phyloP scores from a whole-genome alignment of 2,329 filamentous ascomycete genomes.

The Didymosphaeria variabile region DNA sequence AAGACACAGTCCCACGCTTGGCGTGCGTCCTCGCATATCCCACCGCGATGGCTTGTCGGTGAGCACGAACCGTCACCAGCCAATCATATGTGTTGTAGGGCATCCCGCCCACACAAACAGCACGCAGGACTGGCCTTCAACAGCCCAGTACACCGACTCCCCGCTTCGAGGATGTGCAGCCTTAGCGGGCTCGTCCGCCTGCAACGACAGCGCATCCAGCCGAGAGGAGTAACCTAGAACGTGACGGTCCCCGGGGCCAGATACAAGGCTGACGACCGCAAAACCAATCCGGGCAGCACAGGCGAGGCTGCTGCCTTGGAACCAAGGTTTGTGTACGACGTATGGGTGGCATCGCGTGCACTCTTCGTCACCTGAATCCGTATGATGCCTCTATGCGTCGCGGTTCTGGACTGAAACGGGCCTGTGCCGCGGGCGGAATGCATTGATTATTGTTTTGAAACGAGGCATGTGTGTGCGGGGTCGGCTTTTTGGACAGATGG shows the following conservation, averaged over 20 bases:
- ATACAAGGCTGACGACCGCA: constrained; percentile 28
- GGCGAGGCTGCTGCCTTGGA: constrained; percentile 32
- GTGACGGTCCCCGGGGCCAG: constrained; percentile 27
- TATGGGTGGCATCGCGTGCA: constrained; percentile 19
- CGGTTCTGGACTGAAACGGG: neutral
- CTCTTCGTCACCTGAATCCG: neutral
- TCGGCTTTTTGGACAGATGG: neutral
- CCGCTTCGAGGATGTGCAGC: constrained; percentile 21
- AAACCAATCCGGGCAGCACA: constrained; percentile 29
- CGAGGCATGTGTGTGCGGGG: constrained; percentile 8
- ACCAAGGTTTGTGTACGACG: constrained; percentile 31
- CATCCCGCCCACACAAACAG: neutral
- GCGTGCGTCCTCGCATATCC: constrained; percentile 32
- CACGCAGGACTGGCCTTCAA: constrained; percentile 27
- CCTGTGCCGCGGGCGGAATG: constrained; percentile 6
- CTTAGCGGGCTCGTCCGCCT: constrained; percentile 19
- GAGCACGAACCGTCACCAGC: constrained; percentile 24
- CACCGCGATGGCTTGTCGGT: constrained; percentile 35
- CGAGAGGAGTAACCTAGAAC: constrained; percentile 31
- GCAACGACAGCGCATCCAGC: constrained; percentile 47
- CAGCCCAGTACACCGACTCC: constrained; percentile 44
- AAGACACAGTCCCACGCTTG: constrained; percentile 28
- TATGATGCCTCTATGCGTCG: constrained; percentile 6
- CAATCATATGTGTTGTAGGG: constrained; percentile 26
- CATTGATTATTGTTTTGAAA: constrained; percentile 2